Base-by-base conservation (phyloP, 169 alveolate genomes). In the Cryptosporidium meleagridis region DNA sequence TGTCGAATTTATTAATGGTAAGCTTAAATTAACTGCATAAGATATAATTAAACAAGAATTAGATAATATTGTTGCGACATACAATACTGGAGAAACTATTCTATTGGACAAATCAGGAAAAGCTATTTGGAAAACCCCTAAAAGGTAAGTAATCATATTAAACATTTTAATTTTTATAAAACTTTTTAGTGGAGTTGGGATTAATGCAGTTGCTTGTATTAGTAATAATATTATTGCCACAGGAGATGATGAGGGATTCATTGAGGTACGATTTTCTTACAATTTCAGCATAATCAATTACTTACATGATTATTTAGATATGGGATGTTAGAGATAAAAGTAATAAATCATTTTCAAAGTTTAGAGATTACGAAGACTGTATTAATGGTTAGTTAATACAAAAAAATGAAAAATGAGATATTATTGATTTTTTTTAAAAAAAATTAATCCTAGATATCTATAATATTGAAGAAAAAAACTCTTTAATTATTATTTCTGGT, bases 351-450 rank as follows among this genome's bases (percentile, higher is more conserved):
- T 80, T 48, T 62, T 44, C 52, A 21, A 62, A 59, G 44, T 80
- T 80, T 53, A 80, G 75, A 65, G 89, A 80, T 45, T 41, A 80
- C 65, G 89, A 80, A 45, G 89, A 80, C 31, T 80, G 89, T 21
- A 41, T 80, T 62, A 80, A 80, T 48, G 89, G 89, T 80, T 31
- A 41, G 89, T 44, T 80, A 45, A 45, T 44, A 21, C 23, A 70
- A 23, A 14, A 9, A 5, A 7, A 33, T 44, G n/a, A n/a, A 33
- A 37, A 21, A 33, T 67, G 2, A 67, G 29, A 37, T 37, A 12
- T 33, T 21, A n/a, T 10, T 37, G 9, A 65, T 65, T 35, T 65
- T n/a, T 33, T 33, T 41, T 51, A 45, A 53, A 53, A 53, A n/a
- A 23, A n/a, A 62, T 44, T 58, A 21, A 41, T 45, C n/a, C 14